Evolutionary conservation across 441 rosid species (phyloP).

Genomic region (Pelargonium fulgidum): DNA sequence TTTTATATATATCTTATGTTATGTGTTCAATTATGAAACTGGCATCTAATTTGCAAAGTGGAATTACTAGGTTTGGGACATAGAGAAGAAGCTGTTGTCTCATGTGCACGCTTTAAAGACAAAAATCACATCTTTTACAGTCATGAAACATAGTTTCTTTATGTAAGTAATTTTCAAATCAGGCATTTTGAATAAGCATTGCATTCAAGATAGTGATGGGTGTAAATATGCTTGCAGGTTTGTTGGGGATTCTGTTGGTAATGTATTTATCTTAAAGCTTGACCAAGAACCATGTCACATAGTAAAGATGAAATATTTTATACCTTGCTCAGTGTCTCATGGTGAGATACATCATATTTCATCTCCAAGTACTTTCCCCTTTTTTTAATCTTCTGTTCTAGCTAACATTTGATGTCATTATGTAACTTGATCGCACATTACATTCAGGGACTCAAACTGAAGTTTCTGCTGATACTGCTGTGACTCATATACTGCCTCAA

Average conservation of each 20-base stretch:
- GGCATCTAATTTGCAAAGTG: slow-evolving; percentile 20
- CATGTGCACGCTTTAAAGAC: slow-evolving; percentile 41
- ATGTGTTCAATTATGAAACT: background rate
- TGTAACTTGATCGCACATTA: slow-evolving; percentile 12
- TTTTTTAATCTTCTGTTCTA: background rate
- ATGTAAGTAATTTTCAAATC: slow-evolving; percentile 42
- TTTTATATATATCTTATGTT: slow-evolving; percentile 1
- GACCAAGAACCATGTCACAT: slow-evolving; percentile 41
- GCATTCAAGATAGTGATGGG: slow-evolving; percentile 13
- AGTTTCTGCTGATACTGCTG: slow-evolving; percentile 44
- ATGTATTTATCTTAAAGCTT: slow-evolving; percentile 57
- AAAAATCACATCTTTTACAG: slow-evolving; percentile 57
- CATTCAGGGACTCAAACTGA: slow-evolving; percentile 50
- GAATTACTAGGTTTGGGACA: slow-evolving; percentile 66
- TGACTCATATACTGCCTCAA: slow-evolving; percentile 56
- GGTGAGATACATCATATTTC: slow-evolving; percentile 36
- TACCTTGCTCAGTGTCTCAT: slow-evolving; percentile 67
- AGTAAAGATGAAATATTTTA: slow-evolving; percentile 51
- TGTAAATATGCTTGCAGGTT: slow-evolving; percentile 42
- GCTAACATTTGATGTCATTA: slow-evolving; percentile 12
- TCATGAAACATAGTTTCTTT: slow-evolving; percentile 54
- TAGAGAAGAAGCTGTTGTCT: slow-evolving; percentile 58
- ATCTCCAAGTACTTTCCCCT: slow-evolving; percentile 4
- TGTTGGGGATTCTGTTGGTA: slow-evolving; percentile 73
- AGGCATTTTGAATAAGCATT: background rate